Evolutionary conservation across 108 stramenopile species (phyloP), one percentile per base, ranked within the genome.

Genomic region (Nitzschia sp.): DNA sequence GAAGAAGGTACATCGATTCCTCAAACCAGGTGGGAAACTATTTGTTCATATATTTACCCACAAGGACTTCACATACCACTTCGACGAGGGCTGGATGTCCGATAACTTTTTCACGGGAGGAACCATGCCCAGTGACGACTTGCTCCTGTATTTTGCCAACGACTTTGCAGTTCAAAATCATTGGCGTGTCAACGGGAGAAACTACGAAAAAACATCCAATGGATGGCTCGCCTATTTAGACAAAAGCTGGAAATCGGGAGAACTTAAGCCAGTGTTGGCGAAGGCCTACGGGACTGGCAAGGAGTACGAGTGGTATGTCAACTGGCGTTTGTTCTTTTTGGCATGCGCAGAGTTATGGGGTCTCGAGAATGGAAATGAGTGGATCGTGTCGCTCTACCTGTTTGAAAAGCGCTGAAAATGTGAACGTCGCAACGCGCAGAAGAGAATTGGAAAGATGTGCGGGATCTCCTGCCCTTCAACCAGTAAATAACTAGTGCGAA

Each of bases 31-130:
- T 19, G 74, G 65, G 1, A 88, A 91, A 58, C 74, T 97, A 22
- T 97, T 99, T 73, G 88, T 97, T 48, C 98, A 99, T 80, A 96
- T 97, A 53, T 99, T 99, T 74, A 78, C 87, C 22, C 96, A 96
- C 81, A 84, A 84, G 60, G 78, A 90, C 44, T 75, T 80, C 53
- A 76, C 96, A 8, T 97, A 96, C 74, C 95, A 97, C 57, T 99
- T 96, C 73, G 86, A 92, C 29, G 73, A 93, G 32, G 96, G 95
- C 30, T 98, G 97, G 97, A 95, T 98, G 95, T 30, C 59, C 17
- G 59, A 60, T n/a, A 83, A 85, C 46, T 97, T 97, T 66, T 93
- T 92, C 53, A 76, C 86, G 11, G 84, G 87, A 19, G 92, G 94
- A 26, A 92, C 91, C 38, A 97, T 99, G 96, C 96, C 96, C 17